phyloP scores from a whole-genome alignment of 106 monocot species.

The Phalaenopsis aphrodite region DNA sequence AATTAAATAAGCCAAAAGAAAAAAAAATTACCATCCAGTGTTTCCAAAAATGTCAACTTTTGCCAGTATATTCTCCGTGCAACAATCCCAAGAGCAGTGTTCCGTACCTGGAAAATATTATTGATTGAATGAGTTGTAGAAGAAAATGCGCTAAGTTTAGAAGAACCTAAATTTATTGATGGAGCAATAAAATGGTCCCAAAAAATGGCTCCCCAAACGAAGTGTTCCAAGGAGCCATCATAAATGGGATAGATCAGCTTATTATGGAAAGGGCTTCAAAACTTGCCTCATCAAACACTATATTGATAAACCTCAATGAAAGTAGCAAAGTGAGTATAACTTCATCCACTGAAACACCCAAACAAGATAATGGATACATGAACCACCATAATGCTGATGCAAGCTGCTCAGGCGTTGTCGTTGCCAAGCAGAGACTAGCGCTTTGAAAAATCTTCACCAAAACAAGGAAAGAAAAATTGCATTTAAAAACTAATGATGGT shows the following conservation, averaged over 20 bases:
- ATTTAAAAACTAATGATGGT: slow-evolving; percentile 1
- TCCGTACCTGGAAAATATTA: slow-evolving; percentile 57
- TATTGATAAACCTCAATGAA: slow-evolving; percentile 96
- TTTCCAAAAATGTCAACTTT: slow-evolving; percentile 64
- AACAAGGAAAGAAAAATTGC: slow-evolving; percentile 7
- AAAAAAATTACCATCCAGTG: slow-evolving; percentile 57
- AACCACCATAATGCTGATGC: slow-evolving; percentile 89
- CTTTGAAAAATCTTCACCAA: slow-evolving; percentile 87
- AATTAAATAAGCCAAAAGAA: background rate
- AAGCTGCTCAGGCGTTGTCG: slow-evolving; percentile 96
- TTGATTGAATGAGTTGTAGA: background rate
- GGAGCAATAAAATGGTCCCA: background rate
- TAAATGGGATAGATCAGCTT: background rate
- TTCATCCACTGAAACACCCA: slow-evolving; percentile 89
- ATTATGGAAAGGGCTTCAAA: background rate
- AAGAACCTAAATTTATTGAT: background rate
- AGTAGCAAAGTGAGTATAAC: slow-evolving; percentile 90
- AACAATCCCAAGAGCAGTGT: slow-evolving; percentile 80
- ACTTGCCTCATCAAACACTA: slow-evolving; percentile 94
- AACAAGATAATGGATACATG: slow-evolving; percentile 55
- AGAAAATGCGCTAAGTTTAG: background rate
- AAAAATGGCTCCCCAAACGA: background rate
- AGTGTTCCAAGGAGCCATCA: background rate
- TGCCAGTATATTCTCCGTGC: slow-evolving; percentile 85
- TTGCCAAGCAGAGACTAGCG: slow-evolving; percentile 88